Evolutionary conservation across 2,329 filamentous ascomycete species (phyloP), one percentile per base, ranked within the genome.

Genomic region (Penicillium brasilianum): DNA sequence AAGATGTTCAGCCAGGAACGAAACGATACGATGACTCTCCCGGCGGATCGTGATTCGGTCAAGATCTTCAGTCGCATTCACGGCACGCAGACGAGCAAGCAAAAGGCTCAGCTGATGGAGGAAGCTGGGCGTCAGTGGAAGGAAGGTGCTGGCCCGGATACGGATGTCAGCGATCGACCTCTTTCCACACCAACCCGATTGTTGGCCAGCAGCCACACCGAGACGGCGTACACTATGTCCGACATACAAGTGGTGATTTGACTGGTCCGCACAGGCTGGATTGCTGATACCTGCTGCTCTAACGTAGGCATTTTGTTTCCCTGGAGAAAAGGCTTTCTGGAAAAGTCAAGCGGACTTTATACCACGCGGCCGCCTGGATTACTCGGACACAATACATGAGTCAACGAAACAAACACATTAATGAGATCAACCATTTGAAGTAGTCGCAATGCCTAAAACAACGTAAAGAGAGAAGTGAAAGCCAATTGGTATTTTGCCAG

Each of bases 171-270:
- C 43, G 85, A 85, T 4, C 80, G 81, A 43, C 81, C 78, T 22
- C 72, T 88, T 6, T 84, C 82, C 4, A 87, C 81, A 34, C 78
- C 81, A 20, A 80, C 81, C 63, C 78, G 84, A 32, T 78, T 82
- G 59, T 69, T 72, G 59, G 82, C 81, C 0, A 81, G 87, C 55
- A 74, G 80, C 22, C 81, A 84, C 57, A 80, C 82, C 39, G 83
- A 85, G 62, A 79, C 81, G 44, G 78, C 82, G 32, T 82, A 71
- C 69, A 75, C 72, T 22, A 59, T 65, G 39, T 60, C 66, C 74
- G 34, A 67, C 69, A 18, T 49, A 30, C 22, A 43, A 41, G 48
- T 34, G 32, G 55, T 28, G 20, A 46, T 54, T 41, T 44, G 52
- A 54, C 9, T 11, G 9, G n/a, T 5, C 16, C 13, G 25, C 10